Base-by-base conservation (phyloP, 1,139 yeast genomes). In the Scheffersomyces titani region DNA sequence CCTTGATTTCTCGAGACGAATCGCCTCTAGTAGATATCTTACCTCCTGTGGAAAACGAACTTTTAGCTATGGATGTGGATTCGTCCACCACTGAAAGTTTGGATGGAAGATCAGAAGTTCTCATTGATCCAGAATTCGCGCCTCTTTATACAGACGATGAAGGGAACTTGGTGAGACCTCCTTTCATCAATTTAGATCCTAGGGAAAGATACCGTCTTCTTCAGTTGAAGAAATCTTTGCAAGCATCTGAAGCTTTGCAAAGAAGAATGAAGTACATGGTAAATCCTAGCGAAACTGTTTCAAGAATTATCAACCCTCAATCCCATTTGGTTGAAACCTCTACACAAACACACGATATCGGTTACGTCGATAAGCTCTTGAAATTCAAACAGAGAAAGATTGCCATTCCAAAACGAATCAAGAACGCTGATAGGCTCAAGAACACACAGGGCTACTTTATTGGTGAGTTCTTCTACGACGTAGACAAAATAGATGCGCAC, bases 121-220 rank as follows among this genome's bases (percentile, higher is more conserved):
- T 64, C 18, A 59, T 68, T 18, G 74, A 71, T 50, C 70, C 68
- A 47, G 77, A 73, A 47, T 72, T 71, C 62, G 75, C 76, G 1
- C 73, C 77, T 1, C 60, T 74, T 49, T 76, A 76, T 58, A 65
- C 65, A 22, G 83, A 79, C 57, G 70, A 67, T 3, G 70, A 72
- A 1, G 82, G 83, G 2, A 74, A 77, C 56, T 63, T 77, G 52
- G 78, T 74, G 2, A 69, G 84, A 53, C 83, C 84, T 0, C 82
- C 83, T n/a, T 77, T 78, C 61, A 78, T 80, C 46, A 77, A 77
- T 54, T 69, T 79, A 52, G 82, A 78, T 55, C 84, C 83, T 0
- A 63, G 74, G 45, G 83, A 80, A 61, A 68, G 84, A 50, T 77
- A 79, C 60, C 79, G 77, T 19, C 67, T 80, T 52, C 64, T 80